These are phyloP conservation scores for Triticum dicoccoides DNA, from an alignment of 176 grass and related monocot genomes.

Conservation along the genomic window DNA sequence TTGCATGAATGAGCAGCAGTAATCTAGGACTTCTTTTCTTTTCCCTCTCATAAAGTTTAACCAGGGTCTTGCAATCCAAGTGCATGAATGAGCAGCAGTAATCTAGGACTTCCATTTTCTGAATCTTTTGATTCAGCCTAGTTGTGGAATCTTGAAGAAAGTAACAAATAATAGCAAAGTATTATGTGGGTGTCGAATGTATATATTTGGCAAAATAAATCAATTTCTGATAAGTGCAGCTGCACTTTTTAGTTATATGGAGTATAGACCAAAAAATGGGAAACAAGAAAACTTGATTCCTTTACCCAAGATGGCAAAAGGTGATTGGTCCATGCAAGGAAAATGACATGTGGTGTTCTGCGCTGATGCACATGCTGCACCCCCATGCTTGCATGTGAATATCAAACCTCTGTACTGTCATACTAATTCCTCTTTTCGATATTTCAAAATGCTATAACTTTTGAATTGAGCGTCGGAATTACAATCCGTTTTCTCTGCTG, in stretches of 20 bases:
- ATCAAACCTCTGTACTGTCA: not conserved
- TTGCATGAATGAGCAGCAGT: not conserved
- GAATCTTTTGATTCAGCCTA: not conserved
- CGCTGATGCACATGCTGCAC: not conserved
- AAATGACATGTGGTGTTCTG: not conserved
- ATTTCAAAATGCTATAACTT: not conserved
- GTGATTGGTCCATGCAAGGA: not conserved
- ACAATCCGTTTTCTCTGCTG: not conserved
- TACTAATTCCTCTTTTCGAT: not conserved
- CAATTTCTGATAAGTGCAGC: too few species aligned
- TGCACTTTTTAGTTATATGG: not conserved
- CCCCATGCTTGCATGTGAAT: not conserved
- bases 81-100: not conserved
- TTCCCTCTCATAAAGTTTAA: not conserved
- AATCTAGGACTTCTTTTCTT: not conserved
- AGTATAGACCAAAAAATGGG: not conserved
- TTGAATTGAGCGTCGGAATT: not conserved
- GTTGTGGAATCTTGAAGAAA: not conserved
- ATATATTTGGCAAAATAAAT: not conserved
- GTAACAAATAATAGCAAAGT: not conserved
- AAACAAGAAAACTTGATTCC: not conserved
- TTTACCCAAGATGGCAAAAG: not conserved
- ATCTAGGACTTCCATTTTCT: not conserved
- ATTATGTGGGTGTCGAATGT: not conserved
- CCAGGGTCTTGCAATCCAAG: not conserved